phyloP scores from a whole-genome alignment of 441 rosid species.

The Erysimum pusillum region DNA sequence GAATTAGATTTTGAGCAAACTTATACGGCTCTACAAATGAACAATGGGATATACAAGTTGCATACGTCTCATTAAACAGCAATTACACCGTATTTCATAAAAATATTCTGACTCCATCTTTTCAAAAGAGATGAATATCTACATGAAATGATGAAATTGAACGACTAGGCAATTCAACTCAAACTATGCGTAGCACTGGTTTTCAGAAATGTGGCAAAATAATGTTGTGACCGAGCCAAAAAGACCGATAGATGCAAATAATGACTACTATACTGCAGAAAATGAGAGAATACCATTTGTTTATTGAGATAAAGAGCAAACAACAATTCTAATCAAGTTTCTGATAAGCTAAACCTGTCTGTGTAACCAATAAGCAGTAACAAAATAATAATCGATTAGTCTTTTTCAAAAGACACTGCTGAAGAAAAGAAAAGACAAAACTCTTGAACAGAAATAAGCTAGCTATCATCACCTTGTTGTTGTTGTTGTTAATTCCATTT shows the following conservation, averaged over 20 bases:
- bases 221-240: not conserved
- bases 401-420: too few relatives aligned
- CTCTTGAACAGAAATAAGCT: too few relatives aligned
- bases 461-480: too few relatives aligned
- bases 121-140: not conserved
- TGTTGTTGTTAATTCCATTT: too few relatives aligned
- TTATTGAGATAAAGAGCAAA: too few relatives aligned
- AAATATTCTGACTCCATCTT: slow-evolving; percentile 13
- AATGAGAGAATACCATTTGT: not conserved
- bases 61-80: slow-evolving; percentile 15
- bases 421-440: too few relatives aligned
- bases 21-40: slow-evolving; percentile 8
- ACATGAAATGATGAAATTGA: not conserved
- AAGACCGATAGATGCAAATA: not conserved
- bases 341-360: too few relatives aligned
- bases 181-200: slow-evolving; percentile 3
- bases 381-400: too few relatives aligned
- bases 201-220: slow-evolving; percentile 1
- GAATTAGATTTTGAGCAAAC: slow-evolving; percentile 22
- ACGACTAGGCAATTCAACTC: not conserved
- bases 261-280: not conserved
- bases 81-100: slow-evolving; percentile 15
- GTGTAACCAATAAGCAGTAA: too few relatives aligned
- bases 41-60: slow-evolving; percentile 14
- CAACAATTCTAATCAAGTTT: too few relatives aligned